Base-by-base conservation (phyloP, 2,329 filamentous ascomycete species). In the Epichloe glyceriae region DNA sequence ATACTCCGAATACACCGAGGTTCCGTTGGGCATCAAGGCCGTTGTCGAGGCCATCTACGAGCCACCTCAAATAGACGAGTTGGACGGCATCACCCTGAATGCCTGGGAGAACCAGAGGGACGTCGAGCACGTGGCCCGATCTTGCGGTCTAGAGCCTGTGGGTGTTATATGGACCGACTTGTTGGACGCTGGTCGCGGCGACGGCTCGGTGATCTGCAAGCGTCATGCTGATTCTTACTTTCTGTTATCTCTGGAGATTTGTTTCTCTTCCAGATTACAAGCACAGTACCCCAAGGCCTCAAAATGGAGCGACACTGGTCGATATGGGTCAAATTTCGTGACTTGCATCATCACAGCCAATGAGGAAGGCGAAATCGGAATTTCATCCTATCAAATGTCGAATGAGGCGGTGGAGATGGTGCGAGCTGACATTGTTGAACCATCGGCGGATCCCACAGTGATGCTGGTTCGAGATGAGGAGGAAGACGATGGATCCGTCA, bases 381-480 rank as follows among this genome's bases (percentile, higher is more conserved):
- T 98, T 54, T 87, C 88, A 4, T 83, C 90, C 0, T 98, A 97
- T 62, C 93, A 98, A 67, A 90, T 88, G 55, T 95, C 91, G 1
- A 95, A 96, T 58, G 86, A 93, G 15, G 89, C 90, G 0, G 89
- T 96, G 4, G 93, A 98, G 67, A 98, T 98, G 93, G 88, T 95
- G 26, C 79, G 86, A 55, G 90, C 93, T 39, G 88, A 97, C 60
- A 90, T 98, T 56, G 80, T 98, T 54, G 93, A 98, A 65, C 88
- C 93, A 7, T 97, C 89, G 8, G 90, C 90, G 33, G 91, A 97
- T 56, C 93, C 93, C 2, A 83, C 80, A 6, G 83, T 91, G 49
- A 96, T 98, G 91, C 79, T 98, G 44, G 93, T 98, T 4, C 88
- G 90, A 54, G 85, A 86, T 22, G 91, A 97, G 63, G 86, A 91